A percentile compares a stretch with the other conserved stretches of the same genome.
Conservation (phyloP, 192 early-diverging fungal genomes). For the Umbelopsis sp. region DNA sequence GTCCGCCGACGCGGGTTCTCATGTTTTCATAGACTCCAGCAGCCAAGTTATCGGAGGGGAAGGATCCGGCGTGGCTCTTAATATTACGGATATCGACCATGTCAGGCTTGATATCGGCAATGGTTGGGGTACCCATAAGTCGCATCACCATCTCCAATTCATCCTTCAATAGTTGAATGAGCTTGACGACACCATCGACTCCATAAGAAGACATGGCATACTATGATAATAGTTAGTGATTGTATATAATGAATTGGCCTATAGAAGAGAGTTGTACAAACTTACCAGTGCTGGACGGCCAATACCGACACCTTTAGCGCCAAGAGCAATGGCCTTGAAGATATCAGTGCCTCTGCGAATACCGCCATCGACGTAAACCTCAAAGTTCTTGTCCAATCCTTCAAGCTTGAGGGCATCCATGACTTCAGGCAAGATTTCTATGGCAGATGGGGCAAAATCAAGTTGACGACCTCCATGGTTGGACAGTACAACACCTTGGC, state of each 20-base stretch:
- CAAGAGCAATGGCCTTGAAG: constrained; percentile 94
- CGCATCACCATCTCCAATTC: constrained; percentile 88
- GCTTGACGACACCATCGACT: constrained; percentile 75
- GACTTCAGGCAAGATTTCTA: constrained; percentile 90
- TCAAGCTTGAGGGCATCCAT: constrained; percentile 67
- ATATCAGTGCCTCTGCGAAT: constrained; percentile 91
- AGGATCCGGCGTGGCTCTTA: constrained; percentile 32
- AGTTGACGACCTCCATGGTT: constrained; percentile 98
- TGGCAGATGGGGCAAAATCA: constrained; percentile 64
- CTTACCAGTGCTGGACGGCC: constrained; percentile 69
- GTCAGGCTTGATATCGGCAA: constrained; percentile 64
- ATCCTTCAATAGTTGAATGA: constrained; percentile 77
- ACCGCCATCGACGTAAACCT: constrained; percentile 95
- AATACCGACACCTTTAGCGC: constrained; percentile 89
- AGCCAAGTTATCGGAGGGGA: constrained; percentile 31
- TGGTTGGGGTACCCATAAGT: constrained; percentile 64
- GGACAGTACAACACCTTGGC: constrained; percentile 85
- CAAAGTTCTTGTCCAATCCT: constrained; percentile 58
- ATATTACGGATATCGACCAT: constrained; percentile 46
- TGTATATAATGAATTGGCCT: not conserved
- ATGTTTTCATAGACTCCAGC: constrained; percentile 27
- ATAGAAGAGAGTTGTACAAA: not conserved
- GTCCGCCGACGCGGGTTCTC: not conserved
- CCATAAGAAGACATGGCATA: constrained; percentile 80
- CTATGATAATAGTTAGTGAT: constrained; percentile 20